Evolutionary conservation across 2,329 filamentous ascomycete species (phyloP), one percentile per base, ranked within the genome.

Genomic region (Penicillium olsonii): DNA sequence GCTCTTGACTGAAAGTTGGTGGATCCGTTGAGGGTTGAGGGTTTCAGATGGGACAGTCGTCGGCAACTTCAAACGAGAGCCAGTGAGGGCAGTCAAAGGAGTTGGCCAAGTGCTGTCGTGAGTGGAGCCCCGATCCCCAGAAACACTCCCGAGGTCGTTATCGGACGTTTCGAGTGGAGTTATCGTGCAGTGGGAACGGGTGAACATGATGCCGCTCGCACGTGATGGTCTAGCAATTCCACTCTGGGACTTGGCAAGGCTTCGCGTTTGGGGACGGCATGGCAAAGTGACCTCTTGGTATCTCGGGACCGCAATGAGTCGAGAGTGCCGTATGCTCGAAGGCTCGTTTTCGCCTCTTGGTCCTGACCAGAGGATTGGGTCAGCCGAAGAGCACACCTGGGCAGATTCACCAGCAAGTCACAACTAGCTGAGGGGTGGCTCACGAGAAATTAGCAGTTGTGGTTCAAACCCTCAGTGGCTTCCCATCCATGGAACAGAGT

Each of bases 401-500:
- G n/a, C n/a, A n/a, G n/a, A n/a, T n/a, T n/a, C n/a, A n/a, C n/a
- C n/a, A n/a, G n/a, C n/a, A n/a, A n/a, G n/a, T n/a, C n/a, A n/a
- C n/a, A n/a, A n/a, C n/a, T n/a, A 29, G 9, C 7, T 11, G 4
- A 29, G 26, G 26, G 26, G 26, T 12, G 26, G 5, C 10, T 10
- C 9, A 0, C 14, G 10, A 29, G 10, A 12, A 11, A 12, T n/a
- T 31, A 6, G 2, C 22, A 6, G 12, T 4, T 31, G 12, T 15
- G 12, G 29, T 31, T n/a, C 12, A 15, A 3, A n/a, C 29, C 12
- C 5, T 29, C 33, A 24, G 22, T 24, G 22, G 4, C 8, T 5
- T 24, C 22, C 26, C 10, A 24, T 20, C 42, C 47, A 45, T 45
- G 47, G 47, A 22, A 27, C 45, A 27, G 29, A 7, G n/a, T 31